These are phyloP conservation scores for Paramecium primaurelia DNA, from an alignment of 73 alveolate genomes.

Conservation along the genomic window DNA sequence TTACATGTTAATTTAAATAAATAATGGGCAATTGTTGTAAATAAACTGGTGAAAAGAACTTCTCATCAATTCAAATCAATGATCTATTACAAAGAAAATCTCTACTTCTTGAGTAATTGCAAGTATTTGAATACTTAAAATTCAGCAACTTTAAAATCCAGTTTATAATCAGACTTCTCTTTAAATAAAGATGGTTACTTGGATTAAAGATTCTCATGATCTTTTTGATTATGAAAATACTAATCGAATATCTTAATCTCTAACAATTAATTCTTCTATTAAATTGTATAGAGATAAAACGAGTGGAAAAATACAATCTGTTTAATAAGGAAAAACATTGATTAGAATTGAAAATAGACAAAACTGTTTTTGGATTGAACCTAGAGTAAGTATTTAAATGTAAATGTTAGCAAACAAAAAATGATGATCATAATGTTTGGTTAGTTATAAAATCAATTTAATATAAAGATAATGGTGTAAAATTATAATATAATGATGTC, in stretches of 20 bases:
- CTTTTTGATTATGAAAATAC: constrained; percentile 62
- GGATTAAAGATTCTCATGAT: constrained; percentile 68
- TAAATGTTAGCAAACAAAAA: neutral
- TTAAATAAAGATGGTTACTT: constrained; percentile 39
- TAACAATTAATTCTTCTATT: neutral
- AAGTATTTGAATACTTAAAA: neutral
- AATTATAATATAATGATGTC: neutral
- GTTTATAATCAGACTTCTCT: neutral
- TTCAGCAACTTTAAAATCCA: neutral
- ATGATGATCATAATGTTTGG: neutral
- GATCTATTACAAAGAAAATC: neutral
- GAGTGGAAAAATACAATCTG: neutral
- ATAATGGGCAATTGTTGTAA: neutral
- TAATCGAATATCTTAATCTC: neutral
- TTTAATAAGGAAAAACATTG: neutral
- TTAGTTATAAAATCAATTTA: constrained; percentile 7
- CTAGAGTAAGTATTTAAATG: neutral
- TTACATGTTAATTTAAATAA: neutral
- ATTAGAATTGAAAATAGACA: neutral
- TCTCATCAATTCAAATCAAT: neutral
- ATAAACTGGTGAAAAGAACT: neutral
- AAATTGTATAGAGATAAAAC: neutral
- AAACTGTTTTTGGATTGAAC: neutral
- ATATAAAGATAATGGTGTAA: neutral
- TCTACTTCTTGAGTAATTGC: neutral